Conservation (phyloP, 2,329 filamentous ascomycete genomes). For the Nothopassalora personata region DNA sequence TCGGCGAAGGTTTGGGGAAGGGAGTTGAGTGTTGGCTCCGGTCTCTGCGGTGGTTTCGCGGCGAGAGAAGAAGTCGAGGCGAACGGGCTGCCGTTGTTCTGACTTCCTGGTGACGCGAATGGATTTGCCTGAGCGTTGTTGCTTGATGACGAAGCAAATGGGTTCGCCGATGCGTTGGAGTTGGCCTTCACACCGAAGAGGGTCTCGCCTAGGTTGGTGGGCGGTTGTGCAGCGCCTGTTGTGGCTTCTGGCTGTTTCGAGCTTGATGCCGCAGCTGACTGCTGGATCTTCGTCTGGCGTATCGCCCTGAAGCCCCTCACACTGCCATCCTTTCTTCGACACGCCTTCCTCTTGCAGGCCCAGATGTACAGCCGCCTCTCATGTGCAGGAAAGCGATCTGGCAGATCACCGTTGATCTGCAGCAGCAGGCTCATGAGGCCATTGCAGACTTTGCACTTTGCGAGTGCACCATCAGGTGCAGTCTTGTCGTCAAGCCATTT, state of each 20-base stretch:
- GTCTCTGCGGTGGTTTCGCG: conserved; percentile 40
- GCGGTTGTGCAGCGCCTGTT: conserved; percentile 30
- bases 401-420: conserved; percentile 86
- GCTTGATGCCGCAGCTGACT: neutral
- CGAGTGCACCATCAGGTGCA: conserved; percentile 68
- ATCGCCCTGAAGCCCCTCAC: conserved; percentile 69
- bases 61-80: conserved; percentile 39
- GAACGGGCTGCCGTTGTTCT: conserved; percentile 53
- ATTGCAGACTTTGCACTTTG: conserved; percentile 83
- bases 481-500: conserved; percentile 74
- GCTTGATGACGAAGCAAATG: conserved; percentile 51
- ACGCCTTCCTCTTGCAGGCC: conserved; percentile 70
- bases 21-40: conserved; percentile 8
- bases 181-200: conserved; percentile 61
- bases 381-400: conserved; percentile 77
- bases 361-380: conserved; percentile 86
- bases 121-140: conserved; percentile 47
- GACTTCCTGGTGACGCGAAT: conserved; percentile 42
- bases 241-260: conserved; percentile 18
- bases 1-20: conserved; percentile 30
- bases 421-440: conserved; percentile 76
- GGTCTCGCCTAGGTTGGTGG: conserved; percentile 55
- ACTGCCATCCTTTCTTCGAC: conserved; percentile 76
- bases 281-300: conserved; percentile 38
- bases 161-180: conserved; percentile 43